Evolutionary conservation across 2,329 filamentous ascomycete genomes (phyloP).

Genomic region (Aspergillus sp.): DNA sequence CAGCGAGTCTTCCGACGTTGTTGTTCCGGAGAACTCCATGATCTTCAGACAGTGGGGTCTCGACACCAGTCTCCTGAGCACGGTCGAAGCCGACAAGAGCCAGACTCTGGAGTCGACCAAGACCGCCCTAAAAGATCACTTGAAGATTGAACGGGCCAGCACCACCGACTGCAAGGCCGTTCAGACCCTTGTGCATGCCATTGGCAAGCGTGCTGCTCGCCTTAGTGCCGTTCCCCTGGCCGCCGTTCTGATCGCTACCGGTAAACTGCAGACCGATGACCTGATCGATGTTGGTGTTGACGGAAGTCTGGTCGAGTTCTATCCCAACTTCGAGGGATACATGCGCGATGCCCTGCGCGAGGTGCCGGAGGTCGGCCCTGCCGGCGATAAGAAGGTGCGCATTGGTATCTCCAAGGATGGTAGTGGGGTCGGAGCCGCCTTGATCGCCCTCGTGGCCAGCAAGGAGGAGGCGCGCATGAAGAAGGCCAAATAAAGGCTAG

Average conservation of each 20-base stretch:
- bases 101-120: constrained; percentile 71
- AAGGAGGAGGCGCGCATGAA: constrained; percentile 19
- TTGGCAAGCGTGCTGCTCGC: constrained; percentile 84
- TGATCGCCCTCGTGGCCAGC: constrained; percentile 89
- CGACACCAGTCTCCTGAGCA: constrained; percentile 86
- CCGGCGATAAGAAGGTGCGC: constrained; percentile 79
- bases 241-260: constrained; percentile 78
- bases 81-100: constrained; percentile 77
- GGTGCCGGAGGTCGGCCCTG: constrained; percentile 72
- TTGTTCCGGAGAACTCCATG: constrained; percentile 62
- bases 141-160: constrained; percentile 73
- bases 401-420: constrained; percentile 98
- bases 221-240: constrained; percentile 85
- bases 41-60: constrained; percentile 83
- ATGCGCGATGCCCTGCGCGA: constrained; percentile 78
- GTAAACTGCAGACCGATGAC: constrained; percentile 65
- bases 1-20: constrained; percentile 72
- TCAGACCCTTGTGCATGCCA: constrained; percentile 76
- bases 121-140: constrained; percentile 72
- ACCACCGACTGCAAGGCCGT: constrained; percentile 85
- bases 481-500: constrained; percentile 8
- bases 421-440: constrained; percentile 87
- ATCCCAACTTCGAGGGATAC: constrained; percentile 86
- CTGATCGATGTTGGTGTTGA: constrained; percentile 92
- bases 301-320: constrained; percentile 91